phyloP scores from a whole-genome alignment of 169 alveolate species.

The Plasmodium inui region DNA sequence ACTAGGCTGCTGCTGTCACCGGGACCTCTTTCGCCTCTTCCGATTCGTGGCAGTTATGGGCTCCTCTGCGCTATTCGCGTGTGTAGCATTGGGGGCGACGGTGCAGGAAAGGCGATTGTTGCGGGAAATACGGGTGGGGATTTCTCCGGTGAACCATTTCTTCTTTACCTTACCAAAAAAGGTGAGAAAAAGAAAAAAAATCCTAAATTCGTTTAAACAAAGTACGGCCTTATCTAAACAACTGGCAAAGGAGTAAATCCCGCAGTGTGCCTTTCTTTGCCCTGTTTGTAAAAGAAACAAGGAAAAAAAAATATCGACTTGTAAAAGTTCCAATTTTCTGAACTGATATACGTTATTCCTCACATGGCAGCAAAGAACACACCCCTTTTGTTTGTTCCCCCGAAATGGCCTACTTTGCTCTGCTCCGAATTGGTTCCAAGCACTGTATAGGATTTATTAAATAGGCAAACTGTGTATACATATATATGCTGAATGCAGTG shows the following conservation, averaged over 20 bases:
- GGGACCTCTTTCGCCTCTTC: not conserved
- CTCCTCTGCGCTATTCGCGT: not conserved
- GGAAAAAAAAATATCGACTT: not conserved
- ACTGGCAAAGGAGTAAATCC: not conserved
- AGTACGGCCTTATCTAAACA: not conserved
- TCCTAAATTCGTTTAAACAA: not conserved
- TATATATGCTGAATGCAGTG: not conserved
- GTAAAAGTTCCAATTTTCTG: not conserved
- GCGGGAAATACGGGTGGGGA: not conserved
- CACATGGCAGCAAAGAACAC: not conserved
- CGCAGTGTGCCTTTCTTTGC: not conserved
- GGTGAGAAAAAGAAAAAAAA: not conserved
- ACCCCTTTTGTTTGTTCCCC: not conserved
- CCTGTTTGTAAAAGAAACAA: not conserved
- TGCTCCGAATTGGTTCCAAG: not conserved
- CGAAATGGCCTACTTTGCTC: not conserved
- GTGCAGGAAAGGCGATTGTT: not conserved
- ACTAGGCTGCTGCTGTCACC: not conserved
- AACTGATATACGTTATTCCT: not conserved
- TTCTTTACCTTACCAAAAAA: not conserved
- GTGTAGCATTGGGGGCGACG: not conserved
- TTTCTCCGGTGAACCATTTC: not conserved
- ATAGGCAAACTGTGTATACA: not conserved
- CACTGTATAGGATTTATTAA: not conserved
- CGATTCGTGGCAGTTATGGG: not conserved